phyloP scores from a whole-genome alignment of 495 filamentous ascomycete genomes.

The Viridothelium virens region DNA sequence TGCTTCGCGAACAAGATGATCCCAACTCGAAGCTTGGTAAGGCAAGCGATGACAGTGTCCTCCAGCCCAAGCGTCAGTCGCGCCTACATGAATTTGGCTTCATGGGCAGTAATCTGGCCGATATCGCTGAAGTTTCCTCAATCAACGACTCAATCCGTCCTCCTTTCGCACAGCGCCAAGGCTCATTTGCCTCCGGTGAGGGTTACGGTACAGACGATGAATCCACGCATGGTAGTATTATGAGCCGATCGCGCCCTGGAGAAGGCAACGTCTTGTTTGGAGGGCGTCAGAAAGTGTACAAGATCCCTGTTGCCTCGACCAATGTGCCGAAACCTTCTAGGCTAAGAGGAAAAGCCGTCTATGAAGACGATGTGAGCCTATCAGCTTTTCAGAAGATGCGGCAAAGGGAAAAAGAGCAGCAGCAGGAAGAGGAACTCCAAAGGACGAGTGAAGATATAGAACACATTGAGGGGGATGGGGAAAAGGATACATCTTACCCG shows the following conservation, averaged over 20 bases:
- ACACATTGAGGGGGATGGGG: constrained; percentile 42
- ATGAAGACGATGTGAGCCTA: constrained; percentile 75
- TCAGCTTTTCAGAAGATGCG: constrained; percentile 72
- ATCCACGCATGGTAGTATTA: constrained; percentile 56
- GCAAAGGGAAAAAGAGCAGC: constrained; percentile 49
- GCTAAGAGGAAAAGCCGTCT: constrained; percentile 58
- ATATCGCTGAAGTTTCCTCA: constrained; percentile 85
- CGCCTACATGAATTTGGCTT: constrained; percentile 48
- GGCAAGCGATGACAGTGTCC: constrained; percentile 86
- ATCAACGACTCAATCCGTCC: constrained; percentile 57
- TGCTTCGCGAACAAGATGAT: constrained; percentile 90
- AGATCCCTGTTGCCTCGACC: constrained; percentile 56
- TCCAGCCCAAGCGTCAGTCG: constrained; percentile 74
- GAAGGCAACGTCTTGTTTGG: constrained; percentile 95
- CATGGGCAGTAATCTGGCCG: constrained; percentile 51
- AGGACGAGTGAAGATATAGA: constrained; percentile 35
- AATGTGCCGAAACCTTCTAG: constrained; percentile 38
- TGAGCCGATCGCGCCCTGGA: constrained; percentile 72
- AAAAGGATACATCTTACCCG: constrained; percentile 30
- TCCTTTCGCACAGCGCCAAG: constrained; percentile 46
- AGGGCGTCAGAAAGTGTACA: constrained; percentile 92
- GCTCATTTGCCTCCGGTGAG: constrained; percentile 49
- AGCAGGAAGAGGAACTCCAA: constrained; percentile 35
- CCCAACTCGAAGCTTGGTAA: constrained; percentile 80
- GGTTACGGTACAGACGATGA: constrained; percentile 65